These are phyloP conservation scores for Pilaira anomala DNA, from an alignment of 192 early-diverging fungal species.

Conservation along the genomic window DNA sequence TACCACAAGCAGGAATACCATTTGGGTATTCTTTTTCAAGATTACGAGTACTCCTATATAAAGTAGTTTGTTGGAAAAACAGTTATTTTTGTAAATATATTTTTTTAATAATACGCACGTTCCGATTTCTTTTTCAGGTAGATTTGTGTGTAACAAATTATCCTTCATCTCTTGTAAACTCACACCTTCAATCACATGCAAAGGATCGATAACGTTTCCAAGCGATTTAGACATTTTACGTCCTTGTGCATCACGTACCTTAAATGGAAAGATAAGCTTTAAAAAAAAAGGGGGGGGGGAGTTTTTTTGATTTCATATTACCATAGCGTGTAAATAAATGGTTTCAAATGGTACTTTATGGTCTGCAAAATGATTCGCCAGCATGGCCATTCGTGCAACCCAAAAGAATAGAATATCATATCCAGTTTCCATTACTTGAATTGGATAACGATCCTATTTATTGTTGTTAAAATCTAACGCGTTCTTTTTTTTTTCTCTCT, in stretches of 20 bases:
- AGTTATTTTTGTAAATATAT: conserved; percentile 21
- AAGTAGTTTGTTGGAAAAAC: background rate
- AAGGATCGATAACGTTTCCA: conserved; percentile 86
- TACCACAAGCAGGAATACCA: conserved; percentile 89
- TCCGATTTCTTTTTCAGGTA: conserved; percentile 72
- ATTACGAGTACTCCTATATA: conserved; percentile 32
- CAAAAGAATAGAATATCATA: conserved; percentile 98
- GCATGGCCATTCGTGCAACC: conserved; percentile 97
- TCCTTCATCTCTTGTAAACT: conserved; percentile 64
- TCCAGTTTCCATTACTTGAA: conserved; percentile 87
- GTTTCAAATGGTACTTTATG: conserved; percentile 76
- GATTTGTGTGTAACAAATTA: conserved; percentile 67
- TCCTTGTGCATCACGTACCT: conserved; percentile 76
- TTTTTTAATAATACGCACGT: conserved; percentile 48
- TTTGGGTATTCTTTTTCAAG: conserved; percentile 77
- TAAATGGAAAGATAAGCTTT: conserved; percentile 11
- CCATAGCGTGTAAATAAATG: conserved; percentile 94
- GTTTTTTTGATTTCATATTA: conserved; percentile 44
- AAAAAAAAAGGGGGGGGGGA: background rate
- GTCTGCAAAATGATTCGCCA: conserved; percentile 79
- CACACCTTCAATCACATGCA: conserved; percentile 81
- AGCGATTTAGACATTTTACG: conserved; percentile 88
- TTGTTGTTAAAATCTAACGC: no score
- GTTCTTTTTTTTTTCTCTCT: no score
- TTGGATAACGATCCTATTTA: conserved; percentile 66